Percentiles rank a stretch among this genome's conserved stretches.
Evolutionary conservation across 371 early-diverging fungal genomes (phyloP).

Genomic region (Lichtheimia corymbifera): DNA sequence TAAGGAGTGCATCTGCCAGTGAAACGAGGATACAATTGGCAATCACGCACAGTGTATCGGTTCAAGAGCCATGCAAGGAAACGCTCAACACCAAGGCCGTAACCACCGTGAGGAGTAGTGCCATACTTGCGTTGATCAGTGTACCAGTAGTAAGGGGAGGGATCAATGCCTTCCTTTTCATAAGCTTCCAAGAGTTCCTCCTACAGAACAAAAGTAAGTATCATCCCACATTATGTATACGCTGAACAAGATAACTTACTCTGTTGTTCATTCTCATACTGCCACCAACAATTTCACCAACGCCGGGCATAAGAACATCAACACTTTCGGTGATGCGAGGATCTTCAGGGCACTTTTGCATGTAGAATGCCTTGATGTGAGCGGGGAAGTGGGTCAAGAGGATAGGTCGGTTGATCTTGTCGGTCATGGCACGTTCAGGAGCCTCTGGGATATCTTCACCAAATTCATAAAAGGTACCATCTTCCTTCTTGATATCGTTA

Average conservation of each 20-base stretch:
- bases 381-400: conserved; percentile 97
- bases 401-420: conserved; percentile 96
- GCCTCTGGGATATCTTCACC: conserved; percentile 99
- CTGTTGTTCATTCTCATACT: conserved; percentile 97
- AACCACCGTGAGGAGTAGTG: conserved; percentile 98
- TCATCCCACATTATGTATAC: background rate
- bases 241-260: conserved; percentile 33
- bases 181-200: conserved; percentile 95
- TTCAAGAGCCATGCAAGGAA: conserved; percentile 97
- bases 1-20: conserved; percentile 88
- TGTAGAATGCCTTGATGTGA: conserved; percentile 99
- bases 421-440: conserved; percentile 98
- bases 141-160: conserved; percentile 98
- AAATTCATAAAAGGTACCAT: conserved; percentile 88
- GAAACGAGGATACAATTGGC: conserved; percentile 97
- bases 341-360: conserved; percentile 90
- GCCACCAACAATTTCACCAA: conserved; percentile 99
- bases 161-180: conserved; percentile 95
- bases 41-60: conserved; percentile 93
- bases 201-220: conserved; percentile 18
- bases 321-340: conserved; percentile 93
- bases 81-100: conserved; percentile 99
- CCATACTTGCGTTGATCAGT: conserved; percentile 99
- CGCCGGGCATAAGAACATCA: conserved; percentile 98
- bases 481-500: conserved; percentile 88